A percentile compares a stretch with the other conserved stretches of the same genome.
These are phyloP conservation scores for Citrus unshiu DNA, from an alignment of 345 rosid species.

Conservation along the genomic window DNA sequence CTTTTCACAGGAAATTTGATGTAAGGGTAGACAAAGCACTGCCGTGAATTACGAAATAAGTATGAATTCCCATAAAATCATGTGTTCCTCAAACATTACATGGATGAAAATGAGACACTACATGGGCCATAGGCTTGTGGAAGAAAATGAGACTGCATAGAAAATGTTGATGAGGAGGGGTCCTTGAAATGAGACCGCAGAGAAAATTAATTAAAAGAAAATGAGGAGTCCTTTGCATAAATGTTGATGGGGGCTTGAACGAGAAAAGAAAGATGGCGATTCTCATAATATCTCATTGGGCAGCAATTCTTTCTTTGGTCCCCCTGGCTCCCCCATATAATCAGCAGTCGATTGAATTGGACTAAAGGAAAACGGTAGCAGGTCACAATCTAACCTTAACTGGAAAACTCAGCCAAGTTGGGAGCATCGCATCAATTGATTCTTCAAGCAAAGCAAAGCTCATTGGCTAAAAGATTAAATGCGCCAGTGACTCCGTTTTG, in stretches of 20 bases:
- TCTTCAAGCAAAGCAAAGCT: slow-evolving; percentile 1
- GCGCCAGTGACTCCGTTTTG: neutral
- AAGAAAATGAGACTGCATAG: too few relatives aligned
- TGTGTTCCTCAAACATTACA: too few relatives aligned
- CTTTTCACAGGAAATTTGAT: too few relatives aligned
- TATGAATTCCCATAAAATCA: too few relatives aligned
- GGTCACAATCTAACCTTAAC: neutral
- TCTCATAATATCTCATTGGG: neutral
- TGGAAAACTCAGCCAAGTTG: neutral
- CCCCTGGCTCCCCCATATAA: neutral
- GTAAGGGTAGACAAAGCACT: too few relatives aligned
- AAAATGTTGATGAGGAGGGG: neutral
- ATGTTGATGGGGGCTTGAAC: neutral
- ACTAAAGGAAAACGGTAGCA: neutral
- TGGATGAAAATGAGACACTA: too few relatives aligned
- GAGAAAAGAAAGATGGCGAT: neutral
- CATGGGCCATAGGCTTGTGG: too few relatives aligned
- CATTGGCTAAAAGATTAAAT: neutral
- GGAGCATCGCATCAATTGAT: neutral
- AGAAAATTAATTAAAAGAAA: neutral
- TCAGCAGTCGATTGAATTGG: neutral
- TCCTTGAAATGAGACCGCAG: too few relatives aligned
- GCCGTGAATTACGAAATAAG: too few relatives aligned
- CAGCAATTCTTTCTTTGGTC: neutral
- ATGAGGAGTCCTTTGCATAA: neutral